Conservation (phyloP, 169 alveolate species). For the Gregarina niphandrodes region DNA sequence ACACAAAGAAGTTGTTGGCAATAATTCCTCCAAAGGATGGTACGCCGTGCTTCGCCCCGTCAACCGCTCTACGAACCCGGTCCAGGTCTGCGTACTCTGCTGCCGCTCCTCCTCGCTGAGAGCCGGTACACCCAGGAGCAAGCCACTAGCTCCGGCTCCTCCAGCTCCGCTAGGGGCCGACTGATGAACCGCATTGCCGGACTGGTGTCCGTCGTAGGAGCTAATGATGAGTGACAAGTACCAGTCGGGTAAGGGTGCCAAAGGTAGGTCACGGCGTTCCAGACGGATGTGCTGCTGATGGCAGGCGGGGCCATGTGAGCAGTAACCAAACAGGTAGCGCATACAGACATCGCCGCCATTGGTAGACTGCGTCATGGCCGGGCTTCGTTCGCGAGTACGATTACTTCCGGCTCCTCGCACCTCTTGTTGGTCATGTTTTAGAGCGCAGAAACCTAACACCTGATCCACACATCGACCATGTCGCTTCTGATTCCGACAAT, state of each 20-base stretch:
- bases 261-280: slow-evolving; percentile 11
- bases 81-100: neutral
- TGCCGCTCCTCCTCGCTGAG: neutral
- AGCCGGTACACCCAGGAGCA: too few relatives aligned
- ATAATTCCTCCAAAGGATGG: neutral
- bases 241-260: slow-evolving; percentile 22
- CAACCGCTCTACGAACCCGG: neutral
- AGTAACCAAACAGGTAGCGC: slow-evolving; percentile 40
- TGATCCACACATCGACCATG: neutral
- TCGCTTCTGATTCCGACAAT: slow-evolving; percentile 7
- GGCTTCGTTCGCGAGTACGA: slow-evolving; percentile 7
- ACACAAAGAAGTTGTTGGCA: neutral
- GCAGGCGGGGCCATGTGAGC: slow-evolving; percentile 40
- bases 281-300: slow-evolving; percentile 28
- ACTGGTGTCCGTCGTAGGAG: neutral
- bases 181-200: too few relatives aligned
- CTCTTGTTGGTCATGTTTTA: slow-evolving; percentile 4
- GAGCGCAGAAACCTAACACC: slow-evolving; percentile 1
- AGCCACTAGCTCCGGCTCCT: too few relatives aligned
- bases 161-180: too few relatives aligned
- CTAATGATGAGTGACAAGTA: slow-evolving; percentile 7
- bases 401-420: neutral
- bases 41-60: neutral
- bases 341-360: slow-evolving; percentile 27
- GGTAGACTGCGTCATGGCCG: slow-evolving; percentile 13